Evolutionary conservation across 2,329 filamentous ascomycete genomes (phyloP).

Genomic region (Alternaria arborescens): DNA sequence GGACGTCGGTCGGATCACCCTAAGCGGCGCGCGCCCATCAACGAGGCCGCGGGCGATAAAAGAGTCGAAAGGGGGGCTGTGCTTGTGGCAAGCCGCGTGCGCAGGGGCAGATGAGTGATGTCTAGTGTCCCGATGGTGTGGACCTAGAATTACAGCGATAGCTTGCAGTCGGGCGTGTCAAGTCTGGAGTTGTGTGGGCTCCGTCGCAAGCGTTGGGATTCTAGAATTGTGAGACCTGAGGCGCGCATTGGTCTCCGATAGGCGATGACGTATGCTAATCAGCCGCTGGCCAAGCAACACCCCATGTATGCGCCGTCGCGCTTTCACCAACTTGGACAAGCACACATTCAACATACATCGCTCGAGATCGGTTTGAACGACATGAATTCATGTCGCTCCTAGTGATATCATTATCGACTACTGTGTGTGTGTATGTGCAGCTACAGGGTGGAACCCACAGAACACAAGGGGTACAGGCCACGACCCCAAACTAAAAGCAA

Average conservation of each 20-base stretch:
- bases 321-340: background rate
- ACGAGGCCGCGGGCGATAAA: conserved; percentile 2
- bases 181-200: background rate
- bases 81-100: conserved; percentile 18
- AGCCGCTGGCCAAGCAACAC: conserved; percentile 19
- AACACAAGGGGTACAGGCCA: conserved; percentile 20
- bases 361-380: conserved; percentile 25
- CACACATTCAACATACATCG: background rate
- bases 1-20: conserved; percentile 1
- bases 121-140: background rate
- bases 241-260: conserved; percentile 3
- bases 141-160: background rate
- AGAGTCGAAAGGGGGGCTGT: conserved; percentile 21
- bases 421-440: conserved; percentile 10
- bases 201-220: conserved; percentile 12
- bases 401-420: conserved; percentile 22
- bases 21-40: conserved; percentile 18
- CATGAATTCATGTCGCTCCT: conserved; percentile 47
- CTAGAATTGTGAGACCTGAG: conserved; percentile 16
- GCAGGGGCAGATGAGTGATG: conserved; percentile 5
- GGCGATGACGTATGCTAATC: conserved; percentile 29
- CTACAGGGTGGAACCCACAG: conserved; percentile 21
- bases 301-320: conserved; percentile 7
- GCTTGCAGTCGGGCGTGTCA: background rate
- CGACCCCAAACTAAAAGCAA: conserved; percentile 26